Conservation (phyloP, 176 grass and related monocot species). For the Luzula sylvatica region DNA sequence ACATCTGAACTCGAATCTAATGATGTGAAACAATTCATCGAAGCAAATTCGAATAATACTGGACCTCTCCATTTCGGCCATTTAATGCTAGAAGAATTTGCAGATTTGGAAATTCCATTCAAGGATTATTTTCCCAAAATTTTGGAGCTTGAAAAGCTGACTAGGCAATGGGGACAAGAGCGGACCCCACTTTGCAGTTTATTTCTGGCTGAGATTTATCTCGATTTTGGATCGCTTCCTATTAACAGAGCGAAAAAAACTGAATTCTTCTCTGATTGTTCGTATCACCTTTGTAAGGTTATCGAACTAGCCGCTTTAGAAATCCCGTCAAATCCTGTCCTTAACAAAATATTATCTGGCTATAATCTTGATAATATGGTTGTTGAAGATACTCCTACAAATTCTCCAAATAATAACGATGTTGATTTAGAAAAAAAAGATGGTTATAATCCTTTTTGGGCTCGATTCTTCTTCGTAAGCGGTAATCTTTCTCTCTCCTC, state of each 20-base stretch:
- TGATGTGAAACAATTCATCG: conserved; percentile 60
- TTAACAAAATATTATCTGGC: conserved; percentile 19
- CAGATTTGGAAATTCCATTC: conserved; percentile 52
- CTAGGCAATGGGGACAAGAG: conserved; percentile 60
- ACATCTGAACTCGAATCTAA: conserved; percentile 43
- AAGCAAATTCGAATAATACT: conserved; percentile 43
- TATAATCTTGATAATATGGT: conserved; percentile 5
- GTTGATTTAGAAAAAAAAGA: neutral
- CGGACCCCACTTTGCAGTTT: conserved; percentile 58
- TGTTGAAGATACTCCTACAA: conserved; percentile 23
- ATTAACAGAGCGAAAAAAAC: conserved; percentile 41
- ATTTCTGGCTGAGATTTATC: conserved; percentile 93
- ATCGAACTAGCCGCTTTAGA: conserved; percentile 57
- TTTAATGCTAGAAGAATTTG: conserved; percentile 76
- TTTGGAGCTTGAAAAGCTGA: conserved; percentile 71
- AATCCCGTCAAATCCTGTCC: conserved; percentile 29
- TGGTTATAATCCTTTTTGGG: conserved; percentile 46
- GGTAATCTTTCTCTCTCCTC: conserved; percentile 72
- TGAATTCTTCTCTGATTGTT: conserved; percentile 51
- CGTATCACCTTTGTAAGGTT: conserved; percentile 86
- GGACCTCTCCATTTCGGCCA: conserved; percentile 53
- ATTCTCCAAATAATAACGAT: conserved; percentile 7
- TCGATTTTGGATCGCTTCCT: conserved; percentile 62
- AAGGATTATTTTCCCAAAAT: conserved; percentile 69
- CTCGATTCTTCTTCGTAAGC: conserved; percentile 81